Evolutionary conservation across 192 early-diverging fungal species (phyloP), one percentile per base, ranked within the genome.

Genomic region (Obelidium mucronatum): DNA sequence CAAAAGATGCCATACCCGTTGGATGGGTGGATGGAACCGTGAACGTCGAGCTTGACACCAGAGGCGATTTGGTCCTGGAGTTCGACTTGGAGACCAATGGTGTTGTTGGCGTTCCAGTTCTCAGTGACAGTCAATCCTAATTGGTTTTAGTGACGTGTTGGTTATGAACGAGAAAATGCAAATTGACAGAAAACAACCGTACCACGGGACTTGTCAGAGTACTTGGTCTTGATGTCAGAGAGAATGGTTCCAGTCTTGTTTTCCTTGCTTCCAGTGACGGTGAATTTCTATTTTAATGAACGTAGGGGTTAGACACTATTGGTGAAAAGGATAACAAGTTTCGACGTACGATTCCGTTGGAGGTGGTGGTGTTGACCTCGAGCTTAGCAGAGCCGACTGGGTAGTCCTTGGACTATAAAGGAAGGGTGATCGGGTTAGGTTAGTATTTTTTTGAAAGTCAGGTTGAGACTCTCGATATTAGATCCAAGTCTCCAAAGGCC

Each of bases 141-240:
- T 44, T 11, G 39, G 6, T 1, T 36, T 13, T 28, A 71, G 24
- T 22, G 42, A 36, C 31, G 36, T n/a, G 5, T 35, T 40, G 52
- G n/a, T 54, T 34, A 11, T 8, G 11, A 30, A 60, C 5, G 63
- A 28, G 1, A 28, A 37, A 6, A 22, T n/a, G 40, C 30, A 79
- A 51, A 13, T n/a, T 33, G 51, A 54, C 34, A 8, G 67, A n/a
- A 56, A 53, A 3, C 40, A 60, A 33, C 40, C 79, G 17, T 69
- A 78, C 97, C 97, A 75, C 92, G 94, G 78, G 91, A 83, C 89
- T 94, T 95, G 91, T 98, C 95, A 59, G 89, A 76, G 84, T 97
- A 98, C 91, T 98, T 99, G 86, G 94, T 93, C 92, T 98, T 97
- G 82, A 99, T 87, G 80, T 99, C 97, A 84, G 94, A 93, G 78